Evolutionary conservation across 2,329 filamentous ascomycete species (phyloP).

Genomic region (Phialophora chinensis): DNA sequence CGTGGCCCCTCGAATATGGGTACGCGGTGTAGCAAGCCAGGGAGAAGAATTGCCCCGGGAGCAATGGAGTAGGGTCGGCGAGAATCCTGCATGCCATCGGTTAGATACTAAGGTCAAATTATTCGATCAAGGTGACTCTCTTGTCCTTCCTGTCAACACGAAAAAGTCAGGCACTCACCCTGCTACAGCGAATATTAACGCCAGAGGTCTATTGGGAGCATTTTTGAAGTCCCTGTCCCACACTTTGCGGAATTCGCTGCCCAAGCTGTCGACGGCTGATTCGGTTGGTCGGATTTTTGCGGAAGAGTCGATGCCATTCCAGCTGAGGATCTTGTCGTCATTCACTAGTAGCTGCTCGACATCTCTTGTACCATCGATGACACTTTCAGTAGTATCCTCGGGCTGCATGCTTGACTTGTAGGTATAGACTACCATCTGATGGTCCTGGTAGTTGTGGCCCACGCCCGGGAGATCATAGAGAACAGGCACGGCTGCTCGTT

Average conservation of each 20-base stretch:
- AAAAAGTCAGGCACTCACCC: no score
- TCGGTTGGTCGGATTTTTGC: neutral
- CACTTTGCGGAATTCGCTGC: neutral
- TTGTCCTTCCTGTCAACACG: no score
- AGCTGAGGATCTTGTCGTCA: constrained; percentile 54
- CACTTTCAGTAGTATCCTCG: constrained; percentile 59
- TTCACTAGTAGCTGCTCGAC: constrained; percentile 32
- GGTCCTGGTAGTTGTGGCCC: constrained; percentile 60
- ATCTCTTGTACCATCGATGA: constrained; percentile 54
- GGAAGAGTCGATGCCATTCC: constrained; percentile 52
- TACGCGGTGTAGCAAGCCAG: constrained; percentile 62
- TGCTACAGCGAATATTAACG: neutral
- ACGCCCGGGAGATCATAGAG: constrained; percentile 53
- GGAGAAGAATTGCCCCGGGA: constrained; percentile 58
- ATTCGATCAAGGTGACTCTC: neutral
- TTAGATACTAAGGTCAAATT: neutral
- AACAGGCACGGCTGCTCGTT: constrained; percentile 49
- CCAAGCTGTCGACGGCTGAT: neutral
- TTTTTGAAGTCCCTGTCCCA: constrained; percentile 1
- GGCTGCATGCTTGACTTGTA: constrained; percentile 56
- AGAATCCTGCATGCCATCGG: constrained; percentile 29
- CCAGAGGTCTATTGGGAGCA: neutral
- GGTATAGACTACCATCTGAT: constrained; percentile 60
- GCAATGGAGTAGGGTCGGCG: constrained; percentile 36
- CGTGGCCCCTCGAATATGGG: constrained; percentile 65